Conservation (phyloP, 768 basidiomycete genomes). For the Boletus insuetus region DNA sequence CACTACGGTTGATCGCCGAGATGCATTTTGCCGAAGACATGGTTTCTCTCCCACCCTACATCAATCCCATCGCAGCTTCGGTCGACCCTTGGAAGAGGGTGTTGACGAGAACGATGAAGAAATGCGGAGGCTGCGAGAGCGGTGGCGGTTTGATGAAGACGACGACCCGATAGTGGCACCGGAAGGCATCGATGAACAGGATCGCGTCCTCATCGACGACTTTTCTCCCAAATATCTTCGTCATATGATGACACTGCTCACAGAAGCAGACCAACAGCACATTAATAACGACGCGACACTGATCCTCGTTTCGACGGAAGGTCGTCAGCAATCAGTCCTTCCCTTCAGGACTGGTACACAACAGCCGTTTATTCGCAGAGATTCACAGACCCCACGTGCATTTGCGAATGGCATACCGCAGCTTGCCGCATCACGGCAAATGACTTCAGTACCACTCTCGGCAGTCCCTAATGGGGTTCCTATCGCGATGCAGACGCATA, state of each 20-base stretch:
- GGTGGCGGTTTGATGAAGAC: constrained; percentile 70
- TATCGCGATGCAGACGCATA: constrained; percentile 56
- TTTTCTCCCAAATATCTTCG: constrained; percentile 58
- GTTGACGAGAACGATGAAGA: constrained; percentile 39
- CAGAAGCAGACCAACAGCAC: constrained; percentile 50
- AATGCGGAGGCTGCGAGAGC: constrained; percentile 44
- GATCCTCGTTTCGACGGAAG: constrained; percentile 42
- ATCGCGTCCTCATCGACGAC: constrained; percentile 69
- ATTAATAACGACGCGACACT: constrained; percentile 53
- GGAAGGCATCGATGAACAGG: constrained; percentile 64
- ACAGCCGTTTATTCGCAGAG: constrained; percentile 28
- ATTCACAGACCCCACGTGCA: constrained; percentile 21
- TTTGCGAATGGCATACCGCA: constrained; percentile 28
- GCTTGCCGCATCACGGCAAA: constrained; percentile 20
- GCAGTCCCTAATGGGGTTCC: constrained; percentile 45
- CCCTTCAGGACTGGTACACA: constrained; percentile 44
- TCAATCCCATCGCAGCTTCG: constrained; percentile 13
- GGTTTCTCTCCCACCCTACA: constrained; percentile 17
- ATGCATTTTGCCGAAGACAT: constrained; percentile 26
- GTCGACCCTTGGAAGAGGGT: constrained; percentile 26
- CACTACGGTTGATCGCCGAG: constrained; percentile 69
- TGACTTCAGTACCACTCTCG: constrained; percentile 22
- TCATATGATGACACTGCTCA: constrained; percentile 54
- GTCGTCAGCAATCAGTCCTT: constrained; percentile 47
- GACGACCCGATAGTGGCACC: constrained; percentile 55